phyloP scores from a whole-genome alignment of 2,329 filamentous ascomycete species.

The Daldinia sp. region DNA sequence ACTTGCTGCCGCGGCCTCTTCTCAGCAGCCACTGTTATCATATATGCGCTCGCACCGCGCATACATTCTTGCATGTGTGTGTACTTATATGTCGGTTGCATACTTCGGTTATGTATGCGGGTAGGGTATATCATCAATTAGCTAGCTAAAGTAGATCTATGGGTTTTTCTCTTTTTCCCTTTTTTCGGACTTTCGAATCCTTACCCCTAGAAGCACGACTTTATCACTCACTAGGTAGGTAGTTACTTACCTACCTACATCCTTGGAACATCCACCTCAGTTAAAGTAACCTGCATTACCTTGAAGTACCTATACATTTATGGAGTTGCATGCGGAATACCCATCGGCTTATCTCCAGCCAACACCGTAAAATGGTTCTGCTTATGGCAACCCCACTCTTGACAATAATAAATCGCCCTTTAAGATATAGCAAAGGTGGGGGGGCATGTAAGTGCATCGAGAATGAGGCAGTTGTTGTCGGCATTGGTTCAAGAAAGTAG shows the following conservation, averaged over 20 bases:
- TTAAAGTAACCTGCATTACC: no score
- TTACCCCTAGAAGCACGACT: background rate
- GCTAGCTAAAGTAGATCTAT: background rate
- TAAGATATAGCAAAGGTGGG: conserved; percentile 29
- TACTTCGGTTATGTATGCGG: background rate
- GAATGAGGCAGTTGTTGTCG: conserved; percentile 5
- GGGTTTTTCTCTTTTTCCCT: no score
- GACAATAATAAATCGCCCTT: background rate
- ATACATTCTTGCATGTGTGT: background rate
- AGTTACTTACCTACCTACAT: no score
- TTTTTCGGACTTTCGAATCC: background rate
- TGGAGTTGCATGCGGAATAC: conserved; percentile 1
- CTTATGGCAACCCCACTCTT: background rate
- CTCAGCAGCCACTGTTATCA: background rate
- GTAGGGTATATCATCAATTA: background rate
- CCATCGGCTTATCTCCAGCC: conserved; percentile 25
- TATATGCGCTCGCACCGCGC: background rate
- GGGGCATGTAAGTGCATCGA: background rate
- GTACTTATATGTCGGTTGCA: background rate
- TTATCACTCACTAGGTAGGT: no score
- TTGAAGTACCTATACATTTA: background rate
- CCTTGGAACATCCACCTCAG: no score
- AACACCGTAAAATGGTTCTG: conserved; percentile 2
- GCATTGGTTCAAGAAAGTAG: conserved; percentile 1
- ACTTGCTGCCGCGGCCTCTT: background rate